phyloP scores from a whole-genome alignment of 805 yeast genomes.

The Saccharomyces jurei region DNA sequence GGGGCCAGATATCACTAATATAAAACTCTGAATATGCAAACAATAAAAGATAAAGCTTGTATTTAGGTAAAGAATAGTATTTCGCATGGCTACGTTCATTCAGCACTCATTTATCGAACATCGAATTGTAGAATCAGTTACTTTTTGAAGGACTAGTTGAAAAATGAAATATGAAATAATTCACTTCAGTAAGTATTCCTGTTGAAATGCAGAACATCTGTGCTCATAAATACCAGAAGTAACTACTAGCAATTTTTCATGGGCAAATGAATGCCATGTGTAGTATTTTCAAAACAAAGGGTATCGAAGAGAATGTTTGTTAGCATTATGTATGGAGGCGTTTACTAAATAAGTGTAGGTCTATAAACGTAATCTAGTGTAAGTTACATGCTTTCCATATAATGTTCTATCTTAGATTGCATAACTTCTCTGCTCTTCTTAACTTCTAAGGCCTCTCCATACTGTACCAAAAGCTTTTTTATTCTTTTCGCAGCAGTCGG shows the following conservation, averaged over 20 bases:
- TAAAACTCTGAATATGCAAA: slow-evolving; percentile 21
- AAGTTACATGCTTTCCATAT: not conserved
- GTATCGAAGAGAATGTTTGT: not conserved
- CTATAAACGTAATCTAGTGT: not conserved
- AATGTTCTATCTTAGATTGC: not conserved
- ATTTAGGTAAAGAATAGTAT: slow-evolving; percentile 2
- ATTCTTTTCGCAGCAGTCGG: slow-evolving; percentile 36
- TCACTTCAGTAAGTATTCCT: not conserved
- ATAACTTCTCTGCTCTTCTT: slow-evolving; percentile 29
- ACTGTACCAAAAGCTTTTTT: slow-evolving; percentile 38
- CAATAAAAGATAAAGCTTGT: not conserved
- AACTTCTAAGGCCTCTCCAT: slow-evolving; percentile 43
- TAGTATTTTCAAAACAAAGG: too few species aligned
- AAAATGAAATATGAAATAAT: not conserved
- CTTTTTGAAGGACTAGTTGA: not conserved
- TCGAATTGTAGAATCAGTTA: not conserved
- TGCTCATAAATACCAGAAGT: too few species aligned
- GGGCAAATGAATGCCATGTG: too few species aligned
- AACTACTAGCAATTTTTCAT: too few species aligned
- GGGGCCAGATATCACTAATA: slow-evolving; percentile 7
- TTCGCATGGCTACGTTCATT: not conserved
- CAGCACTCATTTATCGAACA: not conserved
- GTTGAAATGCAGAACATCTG: too few species aligned
- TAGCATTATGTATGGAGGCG: not conserved
- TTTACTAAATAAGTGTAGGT: not conserved